Conservation (phyloP, 805 yeast species). For the Metschnikowia amazonensis region DNA sequence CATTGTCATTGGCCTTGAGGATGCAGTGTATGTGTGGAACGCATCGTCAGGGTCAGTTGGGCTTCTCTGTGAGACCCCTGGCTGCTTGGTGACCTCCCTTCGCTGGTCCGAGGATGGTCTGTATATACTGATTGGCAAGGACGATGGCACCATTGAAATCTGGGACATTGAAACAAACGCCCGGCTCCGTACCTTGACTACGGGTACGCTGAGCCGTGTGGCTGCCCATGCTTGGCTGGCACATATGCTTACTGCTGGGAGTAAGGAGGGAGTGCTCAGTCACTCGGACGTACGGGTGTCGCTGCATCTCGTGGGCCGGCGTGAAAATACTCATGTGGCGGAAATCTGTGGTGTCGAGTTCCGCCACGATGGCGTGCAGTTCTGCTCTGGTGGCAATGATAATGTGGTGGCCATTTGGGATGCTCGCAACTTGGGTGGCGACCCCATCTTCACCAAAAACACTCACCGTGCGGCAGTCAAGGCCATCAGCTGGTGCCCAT, state of each 20-base stretch:
- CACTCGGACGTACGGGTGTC: conserved; percentile 89
- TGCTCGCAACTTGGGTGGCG: conserved; percentile 30
- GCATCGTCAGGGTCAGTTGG: conserved; percentile 79
- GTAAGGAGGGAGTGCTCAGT: conserved; percentile 78
- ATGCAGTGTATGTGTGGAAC: conserved; percentile 86
- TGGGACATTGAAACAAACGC: conserved; percentile 85
- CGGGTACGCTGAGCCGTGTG: conserved; percentile 61
- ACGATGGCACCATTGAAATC: conserved; percentile 80
- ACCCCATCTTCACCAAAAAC: conserved; percentile 70
- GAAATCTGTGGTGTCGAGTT: conserved; percentile 93
- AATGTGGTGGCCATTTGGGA: conserved; percentile 94
- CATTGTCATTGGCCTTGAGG: conserved; percentile 84
- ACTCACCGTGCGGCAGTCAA: conserved; percentile 93
- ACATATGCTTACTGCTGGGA: conserved; percentile 80
- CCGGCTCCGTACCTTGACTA: conserved; percentile 74
- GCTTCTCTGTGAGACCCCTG: conserved; percentile 51
- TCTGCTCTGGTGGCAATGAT: conserved; percentile 94
- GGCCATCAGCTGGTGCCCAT: conserved; percentile 94
- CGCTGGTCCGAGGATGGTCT: conserved; percentile 91
- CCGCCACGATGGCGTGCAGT: conserved; percentile 75
- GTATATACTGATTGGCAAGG: conserved; percentile 77
- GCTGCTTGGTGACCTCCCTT: conserved; percentile 61
- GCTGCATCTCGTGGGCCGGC: conserved; percentile 62
- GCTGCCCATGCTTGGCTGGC: conserved; percentile 83
- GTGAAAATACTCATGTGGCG: conserved; percentile 58